A percentile compares a stretch with the other conserved stretches of the same genome.
Evolutionary conservation across 345 rosid genomes (phyloP).

Genomic region (Orychophragmus violaceus): DNA sequence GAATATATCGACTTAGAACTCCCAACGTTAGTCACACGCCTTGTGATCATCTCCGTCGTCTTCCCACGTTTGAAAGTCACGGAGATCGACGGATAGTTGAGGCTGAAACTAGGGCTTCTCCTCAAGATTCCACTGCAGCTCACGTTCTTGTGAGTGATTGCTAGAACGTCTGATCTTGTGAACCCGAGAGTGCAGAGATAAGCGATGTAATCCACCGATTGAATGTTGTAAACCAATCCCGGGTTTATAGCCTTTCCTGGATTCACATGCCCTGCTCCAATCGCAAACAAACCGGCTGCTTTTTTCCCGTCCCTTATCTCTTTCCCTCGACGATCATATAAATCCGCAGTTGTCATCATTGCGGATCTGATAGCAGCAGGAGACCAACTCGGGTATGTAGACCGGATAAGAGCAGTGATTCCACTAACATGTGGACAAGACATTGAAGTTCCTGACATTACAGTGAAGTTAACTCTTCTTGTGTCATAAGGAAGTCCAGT

Average conservation of each 20-base stretch:
- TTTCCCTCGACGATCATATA: conserved; percentile 55
- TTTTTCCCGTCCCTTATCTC: conserved; percentile 66
- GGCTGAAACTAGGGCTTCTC: conserved; percentile 57
- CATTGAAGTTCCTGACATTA: conserved; percentile 98
- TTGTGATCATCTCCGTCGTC: conserved; percentile 44
- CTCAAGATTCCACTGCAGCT: conserved; percentile 42
- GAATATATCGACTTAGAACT: conserved; percentile 59
- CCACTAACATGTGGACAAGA: conserved; percentile 95
- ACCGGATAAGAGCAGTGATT: conserved; percentile 60
- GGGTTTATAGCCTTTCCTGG: conserved; percentile 72
- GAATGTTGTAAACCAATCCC: conserved; percentile 72
- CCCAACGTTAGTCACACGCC: conserved; percentile 74
- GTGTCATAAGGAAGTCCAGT: conserved; percentile 69
- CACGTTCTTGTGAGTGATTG: conserved; percentile 67
- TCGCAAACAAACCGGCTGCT: conserved; percentile 54
- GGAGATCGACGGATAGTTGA: conserved; percentile 84
- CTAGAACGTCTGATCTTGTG: conserved; percentile 52
- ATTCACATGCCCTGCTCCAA: conserved; percentile 88
- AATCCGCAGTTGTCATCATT: conserved; percentile 80
- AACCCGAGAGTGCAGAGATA: conserved; percentile 75
- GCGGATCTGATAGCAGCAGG: conserved; percentile 91
- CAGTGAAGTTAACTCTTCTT: conserved; percentile 83
- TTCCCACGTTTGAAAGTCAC: conserved; percentile 52
- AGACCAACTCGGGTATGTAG: conserved; percentile 72
- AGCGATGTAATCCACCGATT: conserved; percentile 62